Conservation (phyloP, 345 rosid genomes). For the Eucalyptus marginata region DNA sequence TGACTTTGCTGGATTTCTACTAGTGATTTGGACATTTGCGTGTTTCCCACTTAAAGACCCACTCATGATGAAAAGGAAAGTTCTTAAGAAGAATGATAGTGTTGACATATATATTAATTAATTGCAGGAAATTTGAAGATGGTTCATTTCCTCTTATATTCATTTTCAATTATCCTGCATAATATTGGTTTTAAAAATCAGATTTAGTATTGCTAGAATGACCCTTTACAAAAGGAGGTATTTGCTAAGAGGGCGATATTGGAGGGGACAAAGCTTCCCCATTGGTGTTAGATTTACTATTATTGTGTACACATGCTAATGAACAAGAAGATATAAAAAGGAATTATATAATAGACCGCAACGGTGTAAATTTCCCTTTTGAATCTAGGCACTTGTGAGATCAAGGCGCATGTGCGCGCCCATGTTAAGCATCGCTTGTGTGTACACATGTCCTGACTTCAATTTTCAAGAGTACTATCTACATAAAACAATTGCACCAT, state of each 20-base stretch:
- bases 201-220: background rate
- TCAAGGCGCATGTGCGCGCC: background rate
- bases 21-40: background rate
- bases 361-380: background rate
- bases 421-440: background rate
- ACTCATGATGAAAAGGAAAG: background rate
- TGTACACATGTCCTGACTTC: background rate
- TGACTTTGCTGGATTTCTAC: background rate
- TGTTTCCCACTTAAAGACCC: background rate
- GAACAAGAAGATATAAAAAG: rapidly evolving
- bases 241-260: background rate
- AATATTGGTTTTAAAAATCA: background rate
- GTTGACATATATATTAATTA: too few relatives aligned
- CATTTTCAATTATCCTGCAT: background rate
- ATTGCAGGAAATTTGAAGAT: background rate
- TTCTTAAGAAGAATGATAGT: background rate
- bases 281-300: background rate
- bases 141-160: background rate
- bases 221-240: background rate
- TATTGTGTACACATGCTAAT: background rate
- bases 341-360: background rate
- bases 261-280: background rate
- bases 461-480: background rate
- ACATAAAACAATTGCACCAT: background rate
- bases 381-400: background rate